Percentiles rank a stretch among this genome's conserved stretches.
Conservation (phyloP, 805 yeast species). For the Lipomyces lipofer region DNA sequence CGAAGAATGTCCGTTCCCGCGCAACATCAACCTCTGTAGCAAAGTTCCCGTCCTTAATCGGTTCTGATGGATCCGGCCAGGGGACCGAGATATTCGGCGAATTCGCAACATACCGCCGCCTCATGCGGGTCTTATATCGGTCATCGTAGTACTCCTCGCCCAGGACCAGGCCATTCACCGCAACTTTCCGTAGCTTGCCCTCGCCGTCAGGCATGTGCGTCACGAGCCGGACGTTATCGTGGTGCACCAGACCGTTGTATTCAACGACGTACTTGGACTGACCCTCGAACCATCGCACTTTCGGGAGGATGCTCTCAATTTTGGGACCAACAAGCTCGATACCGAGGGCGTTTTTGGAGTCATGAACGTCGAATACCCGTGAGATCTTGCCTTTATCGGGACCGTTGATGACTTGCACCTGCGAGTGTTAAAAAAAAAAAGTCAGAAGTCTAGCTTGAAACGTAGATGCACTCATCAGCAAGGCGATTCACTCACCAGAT, state of each 20-base stretch:
- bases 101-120: slow-evolving; percentile 72
- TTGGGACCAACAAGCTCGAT: slow-evolving; percentile 70
- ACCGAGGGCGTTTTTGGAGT: slow-evolving; percentile 61
- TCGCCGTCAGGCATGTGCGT: slow-evolving; percentile 69
- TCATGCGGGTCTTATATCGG: slow-evolving; percentile 69
- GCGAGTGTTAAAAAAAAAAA: background rate
- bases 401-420: slow-evolving; percentile 62
- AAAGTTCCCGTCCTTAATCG: slow-evolving; percentile 37
- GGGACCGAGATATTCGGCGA: slow-evolving; percentile 73
- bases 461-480: background rate
- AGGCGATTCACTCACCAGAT: slow-evolving; percentile 6
- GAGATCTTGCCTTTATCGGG: slow-evolving; percentile 72
- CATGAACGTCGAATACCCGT: slow-evolving; percentile 58
- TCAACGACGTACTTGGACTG: slow-evolving; percentile 71
- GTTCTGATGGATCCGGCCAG: slow-evolving; percentile 75
- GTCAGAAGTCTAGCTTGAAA: too few relatives aligned
- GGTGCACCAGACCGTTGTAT: slow-evolving; percentile 63
- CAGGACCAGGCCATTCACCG: slow-evolving; percentile 70
- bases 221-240: slow-evolving; percentile 67
- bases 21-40: slow-evolving; percentile 21
- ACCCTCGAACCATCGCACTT: slow-evolving; percentile 67
- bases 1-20: slow-evolving; percentile 69
- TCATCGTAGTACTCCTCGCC: slow-evolving; percentile 73
- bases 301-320: slow-evolving; percentile 66
- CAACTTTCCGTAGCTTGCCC: slow-evolving; percentile 67